phyloP scores from a whole-genome alignment of 2,329 filamentous ascomycete species.

The Apiospora koreana region DNA sequence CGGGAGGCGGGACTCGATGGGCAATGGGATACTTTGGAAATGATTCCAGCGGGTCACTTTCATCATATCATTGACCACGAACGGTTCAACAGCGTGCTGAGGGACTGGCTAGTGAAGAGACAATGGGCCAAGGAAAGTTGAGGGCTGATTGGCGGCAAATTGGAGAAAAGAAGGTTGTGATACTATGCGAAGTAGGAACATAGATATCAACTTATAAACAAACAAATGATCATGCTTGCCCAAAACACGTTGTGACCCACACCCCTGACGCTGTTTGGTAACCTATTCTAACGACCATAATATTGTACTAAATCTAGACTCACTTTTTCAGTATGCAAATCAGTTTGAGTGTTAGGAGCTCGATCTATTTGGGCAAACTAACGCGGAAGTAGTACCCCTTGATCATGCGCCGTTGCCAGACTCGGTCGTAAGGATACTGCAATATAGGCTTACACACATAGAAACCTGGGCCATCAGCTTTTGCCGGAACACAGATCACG shows the following conservation, averaged over 20 bases:
- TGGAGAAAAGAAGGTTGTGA: too few relatives aligned
- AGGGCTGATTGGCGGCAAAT: neutral
- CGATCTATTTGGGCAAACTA: neutral
- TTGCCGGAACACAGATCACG: neutral
- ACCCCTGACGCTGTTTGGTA: too few relatives aligned
- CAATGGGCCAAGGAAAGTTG: neutral
- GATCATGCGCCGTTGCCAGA: too few relatives aligned
- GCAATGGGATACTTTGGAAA: neutral
- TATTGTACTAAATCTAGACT: too few relatives aligned
- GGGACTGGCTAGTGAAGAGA: neutral
- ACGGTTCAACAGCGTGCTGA: neutral
- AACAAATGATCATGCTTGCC: too few relatives aligned
- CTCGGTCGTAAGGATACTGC: neutral
- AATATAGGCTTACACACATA: neutral
- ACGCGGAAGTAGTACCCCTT: too few relatives aligned
- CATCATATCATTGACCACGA: neutral
- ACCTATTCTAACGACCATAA: too few relatives aligned
- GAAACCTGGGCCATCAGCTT: neutral
- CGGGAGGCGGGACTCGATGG: neutral
- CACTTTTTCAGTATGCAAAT: too few relatives aligned
- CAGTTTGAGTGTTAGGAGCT: too few relatives aligned
- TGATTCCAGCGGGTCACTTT: neutral
- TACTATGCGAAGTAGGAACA: neutral
- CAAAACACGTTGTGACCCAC: too few relatives aligned
- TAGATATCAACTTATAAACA: too few relatives aligned